phyloP scores from a whole-genome alignment of 176 grass and related monocot genomes.

The Olyra latifolia region DNA sequence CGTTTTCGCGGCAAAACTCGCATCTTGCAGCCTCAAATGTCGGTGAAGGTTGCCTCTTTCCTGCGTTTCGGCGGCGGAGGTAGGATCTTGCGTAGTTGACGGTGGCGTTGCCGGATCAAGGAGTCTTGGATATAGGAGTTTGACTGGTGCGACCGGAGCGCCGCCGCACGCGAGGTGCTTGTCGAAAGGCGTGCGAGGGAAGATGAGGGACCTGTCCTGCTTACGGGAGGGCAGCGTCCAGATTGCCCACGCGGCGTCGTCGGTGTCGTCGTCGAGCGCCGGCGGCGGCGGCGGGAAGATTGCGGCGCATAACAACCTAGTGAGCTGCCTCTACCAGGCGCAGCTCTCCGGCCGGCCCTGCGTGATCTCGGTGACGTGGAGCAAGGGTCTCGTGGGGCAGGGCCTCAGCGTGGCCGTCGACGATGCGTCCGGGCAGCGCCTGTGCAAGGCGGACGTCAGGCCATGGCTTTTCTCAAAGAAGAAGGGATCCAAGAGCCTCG shows the following conservation, averaged over 20 bases:
- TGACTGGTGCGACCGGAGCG: background rate
- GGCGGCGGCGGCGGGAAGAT: background rate
- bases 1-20: background rate
- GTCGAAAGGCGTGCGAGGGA: background rate
- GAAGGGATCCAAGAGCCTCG: constrained; percentile 36
- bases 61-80: background rate
- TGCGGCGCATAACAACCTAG: constrained; percentile 26
- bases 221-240: constrained; percentile 44
- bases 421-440: constrained; percentile 2
- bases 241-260: constrained; percentile 36
- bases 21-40: background rate
- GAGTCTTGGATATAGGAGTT: background rate
- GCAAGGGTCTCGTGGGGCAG: constrained; percentile 30
- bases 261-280: background rate
- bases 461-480: constrained; percentile 41
- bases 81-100: background rate
- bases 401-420: constrained; percentile 29
- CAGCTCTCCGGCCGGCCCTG: constrained; percentile 20
- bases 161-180: constrained; percentile 4
- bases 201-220: constrained; percentile 51
- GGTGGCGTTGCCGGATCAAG: constrained; percentile 3
- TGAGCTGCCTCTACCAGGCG: constrained; percentile 56
- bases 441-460: constrained; percentile 36
- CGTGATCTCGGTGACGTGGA: constrained; percentile 37
- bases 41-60: constrained; percentile 2